Conservation (phyloP, 768 basidiomycete species). For the Macrolepiota dolichaula region DNA sequence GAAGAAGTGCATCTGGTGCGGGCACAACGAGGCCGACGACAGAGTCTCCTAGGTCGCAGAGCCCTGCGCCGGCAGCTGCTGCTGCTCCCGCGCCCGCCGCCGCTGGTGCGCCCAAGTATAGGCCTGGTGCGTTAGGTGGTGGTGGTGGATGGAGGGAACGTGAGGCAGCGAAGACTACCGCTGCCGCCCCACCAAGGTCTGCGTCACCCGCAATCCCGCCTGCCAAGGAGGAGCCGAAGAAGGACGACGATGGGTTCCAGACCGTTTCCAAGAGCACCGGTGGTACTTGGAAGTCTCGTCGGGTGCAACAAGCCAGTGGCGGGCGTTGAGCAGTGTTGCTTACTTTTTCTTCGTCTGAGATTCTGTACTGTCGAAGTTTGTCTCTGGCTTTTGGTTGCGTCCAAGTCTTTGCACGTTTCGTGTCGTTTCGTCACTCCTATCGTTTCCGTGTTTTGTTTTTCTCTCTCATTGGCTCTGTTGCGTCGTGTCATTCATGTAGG, state of each 20-base stretch:
- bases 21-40: conserved; percentile 16
- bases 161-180: conserved; percentile 20
- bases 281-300: conserved; percentile 20
- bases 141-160: conserved; percentile 18
- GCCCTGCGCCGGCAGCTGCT: conserved; percentile 43
- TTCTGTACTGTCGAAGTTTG: neutral
- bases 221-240: conserved; percentile 38
- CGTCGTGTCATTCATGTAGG: neutral
- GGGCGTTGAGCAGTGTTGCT: conserved; percentile 9
- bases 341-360: neutral
- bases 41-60: conserved; percentile 50
- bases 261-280: conserved; percentile 32
- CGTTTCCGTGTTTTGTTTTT: neutral
- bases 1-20: conserved; percentile 25
- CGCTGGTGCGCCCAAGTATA: conserved; percentile 38
- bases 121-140: conserved; percentile 34
- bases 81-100: conserved; percentile 22
- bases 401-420: neutral
- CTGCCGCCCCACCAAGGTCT: conserved; percentile 23
- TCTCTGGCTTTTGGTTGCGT: neutral
- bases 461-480: neutral
- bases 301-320: conserved; percentile 13
- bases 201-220: conserved; percentile 33
- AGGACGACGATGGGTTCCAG: conserved; percentile 73
- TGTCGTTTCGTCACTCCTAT: neutral